These are phyloP conservation scores for Dunaliella sp. DNA, from an alignment of 139 green algal species.

Conservation along the genomic window DNA sequence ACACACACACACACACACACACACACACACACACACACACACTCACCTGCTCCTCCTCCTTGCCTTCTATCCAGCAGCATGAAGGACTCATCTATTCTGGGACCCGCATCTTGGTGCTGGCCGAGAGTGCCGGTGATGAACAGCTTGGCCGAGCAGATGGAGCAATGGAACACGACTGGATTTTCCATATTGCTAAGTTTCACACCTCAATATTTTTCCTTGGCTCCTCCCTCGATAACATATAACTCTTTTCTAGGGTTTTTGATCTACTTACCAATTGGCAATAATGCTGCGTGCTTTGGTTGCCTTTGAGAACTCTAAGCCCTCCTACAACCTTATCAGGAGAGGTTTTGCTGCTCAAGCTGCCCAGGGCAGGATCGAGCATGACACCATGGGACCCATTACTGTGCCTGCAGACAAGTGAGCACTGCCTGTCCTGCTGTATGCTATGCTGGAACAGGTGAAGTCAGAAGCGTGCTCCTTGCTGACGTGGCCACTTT, in stretches of 20 bases:
- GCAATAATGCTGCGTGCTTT: background rate
- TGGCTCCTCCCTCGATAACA: background rate
- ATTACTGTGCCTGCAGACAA: conserved; percentile 84
- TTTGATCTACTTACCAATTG: too few relatives aligned
- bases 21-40: too few relatives aligned
- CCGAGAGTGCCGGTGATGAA: conserved; percentile 27
- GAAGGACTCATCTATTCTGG: conserved; percentile 68
- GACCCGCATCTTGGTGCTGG: conserved; percentile 19
- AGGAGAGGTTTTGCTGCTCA: background rate
- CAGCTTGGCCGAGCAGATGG: conserved; percentile 44
- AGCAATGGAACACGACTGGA: conserved; percentile 33
- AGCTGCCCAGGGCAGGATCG: conserved; percentile 25
- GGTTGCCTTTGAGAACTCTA: background rate
- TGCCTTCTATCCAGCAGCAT: conserved; percentile 57
- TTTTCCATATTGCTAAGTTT: background rate
- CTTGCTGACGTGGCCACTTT: background rate
- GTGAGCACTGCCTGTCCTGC: too few relatives aligned
- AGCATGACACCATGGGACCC: conserved; percentile 85
- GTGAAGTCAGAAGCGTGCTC: too few relatives aligned
- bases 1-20: too few relatives aligned
- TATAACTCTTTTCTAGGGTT: too few relatives aligned
- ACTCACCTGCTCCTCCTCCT: conserved; percentile 13
- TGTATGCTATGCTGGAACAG: too few relatives aligned
- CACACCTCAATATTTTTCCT: background rate
- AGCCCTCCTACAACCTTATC: background rate